Percentiles rank a stretch among this genome's conserved stretches.
Evolutionary conservation across 2,329 filamentous ascomycete species (phyloP).

Genomic region (Endoconidiophora laricicola): DNA sequence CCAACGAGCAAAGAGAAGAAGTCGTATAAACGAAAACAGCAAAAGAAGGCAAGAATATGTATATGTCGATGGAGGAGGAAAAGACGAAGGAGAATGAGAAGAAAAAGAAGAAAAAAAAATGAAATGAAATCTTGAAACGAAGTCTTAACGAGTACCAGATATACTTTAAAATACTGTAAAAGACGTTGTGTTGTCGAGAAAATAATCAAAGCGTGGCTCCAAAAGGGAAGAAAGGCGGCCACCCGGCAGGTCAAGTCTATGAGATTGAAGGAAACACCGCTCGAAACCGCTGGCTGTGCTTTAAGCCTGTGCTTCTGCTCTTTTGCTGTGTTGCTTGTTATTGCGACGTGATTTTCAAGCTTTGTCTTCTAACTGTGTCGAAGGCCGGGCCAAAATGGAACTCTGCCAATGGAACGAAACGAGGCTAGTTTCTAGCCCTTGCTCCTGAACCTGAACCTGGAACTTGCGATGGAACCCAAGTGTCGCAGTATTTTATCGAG

Average conservation of each 20-base stretch:
- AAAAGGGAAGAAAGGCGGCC: no score
- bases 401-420: constrained; percentile 11
- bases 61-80: not conserved
- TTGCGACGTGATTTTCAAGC: no score
- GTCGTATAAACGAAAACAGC: not conserved
- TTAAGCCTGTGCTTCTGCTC: no score
- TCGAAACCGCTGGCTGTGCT: no score
- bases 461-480: constrained; percentile 10
- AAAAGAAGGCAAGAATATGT: not conserved
- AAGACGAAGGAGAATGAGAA: not conserved
- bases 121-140: constrained; percentile 1
- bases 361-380: not conserved
- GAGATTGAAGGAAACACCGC: constrained; percentile 3
- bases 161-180: not conserved
- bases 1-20: not conserved
- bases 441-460: constrained; percentile 13
- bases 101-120: constrained; percentile 3
- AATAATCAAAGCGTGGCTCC: no score
- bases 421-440: constrained; percentile 12
- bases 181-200: no score
- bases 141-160: not conserved
- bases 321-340: no score
- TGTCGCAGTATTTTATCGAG: constrained; percentile 1
- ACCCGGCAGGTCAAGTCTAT: not conserved
- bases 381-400: constrained; percentile 2